These are phyloP conservation scores for Sordaria brevicollis DNA, from an alignment of 495 filamentous ascomycete species.

Conservation along the genomic window DNA sequence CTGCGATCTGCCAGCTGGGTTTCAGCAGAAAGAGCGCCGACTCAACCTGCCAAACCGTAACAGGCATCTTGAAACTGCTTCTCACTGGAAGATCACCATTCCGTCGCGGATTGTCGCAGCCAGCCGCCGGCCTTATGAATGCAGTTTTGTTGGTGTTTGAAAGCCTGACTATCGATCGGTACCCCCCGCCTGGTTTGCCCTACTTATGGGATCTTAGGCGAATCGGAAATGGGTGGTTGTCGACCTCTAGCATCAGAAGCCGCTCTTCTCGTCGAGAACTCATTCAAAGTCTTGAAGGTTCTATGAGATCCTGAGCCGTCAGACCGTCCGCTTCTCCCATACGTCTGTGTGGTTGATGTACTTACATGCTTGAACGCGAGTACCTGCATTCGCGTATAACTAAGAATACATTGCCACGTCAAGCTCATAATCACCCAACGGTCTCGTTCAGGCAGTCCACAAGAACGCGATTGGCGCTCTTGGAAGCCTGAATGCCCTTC, in stretches of 20 bases:
- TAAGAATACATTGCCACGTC: not conserved
- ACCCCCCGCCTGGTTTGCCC: not conserved
- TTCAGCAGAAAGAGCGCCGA: not conserved
- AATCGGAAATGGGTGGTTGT: not conserved
- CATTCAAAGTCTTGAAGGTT: not conserved
- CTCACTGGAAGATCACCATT: not conserved
- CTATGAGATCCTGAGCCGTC: not conserved
- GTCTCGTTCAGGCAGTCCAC: constrained; percentile 28
- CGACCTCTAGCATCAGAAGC: not conserved
- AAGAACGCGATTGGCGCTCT: constrained; percentile 32
- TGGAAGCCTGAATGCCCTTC: constrained; percentile 33
- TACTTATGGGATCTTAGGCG: not conserved
- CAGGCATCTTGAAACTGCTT: not conserved
- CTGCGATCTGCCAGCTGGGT: not conserved
- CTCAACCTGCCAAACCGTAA: not conserved
- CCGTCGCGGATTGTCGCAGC: not conserved
- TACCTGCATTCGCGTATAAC: not conserved
- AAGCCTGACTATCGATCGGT: not conserved
- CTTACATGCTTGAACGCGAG: not conserved
- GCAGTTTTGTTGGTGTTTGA: not conserved
- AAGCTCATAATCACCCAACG: constrained; percentile 9
- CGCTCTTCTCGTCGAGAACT: not conserved
- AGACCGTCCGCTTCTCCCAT: not conserved
- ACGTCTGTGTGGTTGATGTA: not conserved
- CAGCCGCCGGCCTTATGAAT: not conserved